Conservation (phyloP, 371 early-diverging fungal species). For the Neoconidiobolus thromboides region DNA sequence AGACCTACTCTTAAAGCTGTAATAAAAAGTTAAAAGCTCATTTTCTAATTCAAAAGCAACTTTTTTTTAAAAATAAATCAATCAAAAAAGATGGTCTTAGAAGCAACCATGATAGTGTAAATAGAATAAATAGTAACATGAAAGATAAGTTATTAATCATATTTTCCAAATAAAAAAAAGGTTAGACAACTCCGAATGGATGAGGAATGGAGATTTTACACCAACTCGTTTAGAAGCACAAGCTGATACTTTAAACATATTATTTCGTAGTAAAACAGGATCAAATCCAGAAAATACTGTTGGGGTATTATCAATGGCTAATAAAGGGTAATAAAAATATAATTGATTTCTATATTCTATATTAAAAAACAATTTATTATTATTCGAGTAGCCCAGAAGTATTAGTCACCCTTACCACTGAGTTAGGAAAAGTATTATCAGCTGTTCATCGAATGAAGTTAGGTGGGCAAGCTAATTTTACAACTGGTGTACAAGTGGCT, state of each 20-base stretch:
- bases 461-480: constrained; percentile 51
- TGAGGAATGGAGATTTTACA: constrained; percentile 96
- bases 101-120: constrained; percentile 43
- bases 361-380: not conserved
- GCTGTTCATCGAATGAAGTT: constrained; percentile 66
- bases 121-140: constrained; percentile 2
- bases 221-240: constrained; percentile 91
- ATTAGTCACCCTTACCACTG: constrained; percentile 73
- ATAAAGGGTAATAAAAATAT: constrained; percentile 33
- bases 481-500: constrained; percentile 85
- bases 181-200: constrained; percentile 97
- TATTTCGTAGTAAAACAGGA: constrained; percentile 83
- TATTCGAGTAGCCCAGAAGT: constrained; percentile 63
- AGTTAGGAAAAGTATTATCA: constrained; percentile 73
- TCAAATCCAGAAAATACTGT: constrained; percentile 92
- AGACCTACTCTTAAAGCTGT: not conserved
- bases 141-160: too few relatives aligned
- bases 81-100: constrained; percentile 21
- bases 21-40: not conserved
- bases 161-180: constrained; percentile 17
- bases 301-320: constrained; percentile 91
- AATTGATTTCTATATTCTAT: not conserved
- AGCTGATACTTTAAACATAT: constrained; percentile 78
- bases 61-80: too few relatives aligned
- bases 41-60: not conserved